Evolutionary conservation across 2,329 filamentous ascomycete species (phyloP).

Genomic region (Botryotinia globosa): DNA sequence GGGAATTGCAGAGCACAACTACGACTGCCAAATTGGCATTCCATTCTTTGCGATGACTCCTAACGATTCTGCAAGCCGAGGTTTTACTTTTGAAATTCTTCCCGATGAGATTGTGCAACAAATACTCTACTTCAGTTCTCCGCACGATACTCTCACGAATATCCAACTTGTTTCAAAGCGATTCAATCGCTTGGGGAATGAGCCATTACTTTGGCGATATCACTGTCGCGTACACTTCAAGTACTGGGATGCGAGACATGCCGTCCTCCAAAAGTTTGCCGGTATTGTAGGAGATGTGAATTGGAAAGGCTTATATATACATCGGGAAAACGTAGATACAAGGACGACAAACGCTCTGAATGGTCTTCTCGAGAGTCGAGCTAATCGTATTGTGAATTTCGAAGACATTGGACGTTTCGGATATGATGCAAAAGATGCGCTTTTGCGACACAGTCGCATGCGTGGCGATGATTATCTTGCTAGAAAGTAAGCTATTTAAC

Average conservation of each 20-base stretch:
- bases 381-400: constrained; percentile 66
- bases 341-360: constrained; percentile 57
- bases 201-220: constrained; percentile 74
- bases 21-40: background rate
- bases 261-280: constrained; percentile 55
- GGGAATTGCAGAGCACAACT: background rate
- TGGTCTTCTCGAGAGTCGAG: constrained; percentile 67
- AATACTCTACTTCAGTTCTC: constrained; percentile 64
- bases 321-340: constrained; percentile 53
- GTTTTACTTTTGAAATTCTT: constrained; percentile 25
- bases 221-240: constrained; percentile 68
- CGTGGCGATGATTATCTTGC: constrained; percentile 70
- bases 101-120: constrained; percentile 84
- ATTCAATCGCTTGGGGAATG: constrained; percentile 63
- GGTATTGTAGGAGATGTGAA: constrained; percentile 55
- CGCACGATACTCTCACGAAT: constrained; percentile 49
- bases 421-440: constrained; percentile 84
- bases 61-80: background rate
- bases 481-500: constrained; percentile 50
- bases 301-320: constrained; percentile 71
- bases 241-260: constrained; percentile 71
- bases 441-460: constrained; percentile 63
- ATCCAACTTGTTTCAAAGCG: constrained; percentile 58
- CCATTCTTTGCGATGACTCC: constrained; percentile 6
- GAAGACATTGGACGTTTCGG: constrained; percentile 69